Conservation (phyloP, 345 rosid species). For the Bruguiera parviflora region DNA sequence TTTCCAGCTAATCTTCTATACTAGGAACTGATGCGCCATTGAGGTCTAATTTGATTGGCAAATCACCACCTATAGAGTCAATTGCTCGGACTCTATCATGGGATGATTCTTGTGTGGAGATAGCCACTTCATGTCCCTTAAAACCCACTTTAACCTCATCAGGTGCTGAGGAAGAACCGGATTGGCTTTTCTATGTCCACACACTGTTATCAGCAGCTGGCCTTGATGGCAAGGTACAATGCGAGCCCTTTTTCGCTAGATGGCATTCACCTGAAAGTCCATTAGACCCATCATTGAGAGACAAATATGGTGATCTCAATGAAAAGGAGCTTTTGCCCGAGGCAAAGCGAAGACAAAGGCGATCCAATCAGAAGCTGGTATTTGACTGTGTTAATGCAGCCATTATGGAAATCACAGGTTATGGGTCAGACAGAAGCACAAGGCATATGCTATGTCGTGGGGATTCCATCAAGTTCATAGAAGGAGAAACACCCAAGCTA, state of each 20-base stretch:
- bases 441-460: slow-evolving; percentile 22
- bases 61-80: slow-evolving; percentile 70
- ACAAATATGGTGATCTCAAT: slow-evolving; percentile 38
- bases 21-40: slow-evolving; percentile 49
- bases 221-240: slow-evolving; percentile 37
- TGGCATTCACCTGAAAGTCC: slow-evolving; percentile 83
- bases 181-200: slow-evolving; percentile 57
- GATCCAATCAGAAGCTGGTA: slow-evolving; percentile 60
- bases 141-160: slow-evolving; percentile 31
- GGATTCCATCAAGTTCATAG: slow-evolving; percentile 14
- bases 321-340: slow-evolving; percentile 57
- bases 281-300: slow-evolving; percentile 67
- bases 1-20: background rate
- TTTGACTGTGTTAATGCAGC: slow-evolving; percentile 73
- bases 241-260: slow-evolving; percentile 32
- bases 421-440: slow-evolving; percentile 26
- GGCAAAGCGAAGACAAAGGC: slow-evolving; percentile 61
- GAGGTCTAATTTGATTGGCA: slow-evolving; percentile 70
- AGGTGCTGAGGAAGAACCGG: slow-evolving; percentile 44
- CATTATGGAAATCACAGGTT: slow-evolving; percentile 41
- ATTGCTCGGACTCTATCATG: slow-evolving; percentile 57
- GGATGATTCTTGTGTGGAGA: slow-evolving; percentile 43
- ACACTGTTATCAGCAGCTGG: slow-evolving; percentile 52
- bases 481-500: slow-evolving; percentile 28
- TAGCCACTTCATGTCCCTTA: slow-evolving; percentile 38